These are phyloP conservation scores for Prunus dulcis DNA, from an alignment of 306 rosid species.

Conservation along the genomic window DNA sequence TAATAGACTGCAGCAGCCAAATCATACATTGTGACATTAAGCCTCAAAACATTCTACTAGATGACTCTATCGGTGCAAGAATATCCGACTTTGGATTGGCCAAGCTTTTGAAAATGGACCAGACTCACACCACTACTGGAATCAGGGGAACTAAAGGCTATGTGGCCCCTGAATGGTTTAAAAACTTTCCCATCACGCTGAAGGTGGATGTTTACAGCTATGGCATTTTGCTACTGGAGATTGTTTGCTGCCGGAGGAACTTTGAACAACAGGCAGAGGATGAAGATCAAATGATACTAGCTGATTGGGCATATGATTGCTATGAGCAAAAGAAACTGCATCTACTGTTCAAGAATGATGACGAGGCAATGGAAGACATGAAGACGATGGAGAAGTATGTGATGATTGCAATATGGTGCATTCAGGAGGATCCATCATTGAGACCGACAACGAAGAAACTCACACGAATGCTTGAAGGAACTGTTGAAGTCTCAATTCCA, in stretches of 20 bases:
- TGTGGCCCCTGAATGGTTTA: too few relatives aligned
- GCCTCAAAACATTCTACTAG: not conserved
- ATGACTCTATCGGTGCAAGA: constrained; percentile 4
- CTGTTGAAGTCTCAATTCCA: constrained; percentile 10
- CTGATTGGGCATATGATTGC: constrained; percentile 38
- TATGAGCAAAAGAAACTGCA: not conserved
- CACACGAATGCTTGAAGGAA: constrained; percentile 11
- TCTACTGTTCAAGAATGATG: constrained; percentile 6
- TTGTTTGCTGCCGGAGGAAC: not conserved
- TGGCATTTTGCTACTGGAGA: constrained; percentile 28
- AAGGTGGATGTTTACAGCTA: constrained; percentile 34
- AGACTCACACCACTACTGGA: too few relatives aligned
- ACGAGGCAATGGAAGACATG: constrained; percentile 20
- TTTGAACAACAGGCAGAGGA: not conserved
- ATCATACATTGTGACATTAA: too few relatives aligned
- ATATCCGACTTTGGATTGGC: constrained; percentile 16
- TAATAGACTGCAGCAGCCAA: too few relatives aligned
- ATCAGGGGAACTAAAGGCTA: too few relatives aligned
- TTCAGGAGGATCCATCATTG: constrained; percentile 20
- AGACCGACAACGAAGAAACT: constrained; percentile 17
- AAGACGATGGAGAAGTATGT: constrained; percentile 16
- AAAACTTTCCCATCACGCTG: constrained; percentile 1
- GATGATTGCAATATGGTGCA: constrained; percentile 11
- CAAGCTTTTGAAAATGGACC: constrained; percentile 27
- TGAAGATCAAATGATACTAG: constrained; percentile 19